Evolutionary conservation across 2,329 filamentous ascomycete genomes (phyloP), one percentile per base, ranked within the genome.

Genomic region (Penicillium crustosum): DNA sequence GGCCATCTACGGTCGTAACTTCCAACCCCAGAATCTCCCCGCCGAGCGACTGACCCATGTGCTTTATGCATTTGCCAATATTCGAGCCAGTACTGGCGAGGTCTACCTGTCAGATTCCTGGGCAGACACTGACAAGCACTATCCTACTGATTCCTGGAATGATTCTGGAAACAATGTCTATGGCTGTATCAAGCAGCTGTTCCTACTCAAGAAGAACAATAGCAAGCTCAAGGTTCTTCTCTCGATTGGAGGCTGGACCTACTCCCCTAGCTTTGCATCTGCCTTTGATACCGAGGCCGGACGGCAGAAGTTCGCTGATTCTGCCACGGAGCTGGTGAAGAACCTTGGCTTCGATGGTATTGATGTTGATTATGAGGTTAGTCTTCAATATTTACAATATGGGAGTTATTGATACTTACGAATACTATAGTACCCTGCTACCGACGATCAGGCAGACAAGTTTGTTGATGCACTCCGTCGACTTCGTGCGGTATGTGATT

Each of bases 31-130:
- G 70, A 86, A 96, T 70, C 83, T 97, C 6, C 90, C 90, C 0
- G 86, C 83, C 4, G 84, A 92, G 54, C 89, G 90, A 55, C 83
- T 97, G 42, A 97, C 93, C 0, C 93, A 97, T 70, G 77, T 97
- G 5, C 85, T 97, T 17, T 97, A 97, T 68, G 83, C 93, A 17
- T 97, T 97, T 76, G 93, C 91, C 70, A 95, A 97, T 72, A 85
- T 96, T 58, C 83, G 85, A 4, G 82, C 87, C 3, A 90, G 93
- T 0, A 52, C 38, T 3, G 93, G 93, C 49, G 90, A 95, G 75
- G 91, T 95, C 75, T 89, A 82, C 68, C 79, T 90, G 8, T 87
- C 84, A 1, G 90, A 94, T 67, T 75, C 79, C 2, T 92, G 83
- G 73, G 82, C 89, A 25, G 90, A 93, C 52, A 66, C 77, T 1